Evolutionary conservation across 257 asterid species (phyloP).

Genomic region (Nicotiana sylvestris): DNA sequence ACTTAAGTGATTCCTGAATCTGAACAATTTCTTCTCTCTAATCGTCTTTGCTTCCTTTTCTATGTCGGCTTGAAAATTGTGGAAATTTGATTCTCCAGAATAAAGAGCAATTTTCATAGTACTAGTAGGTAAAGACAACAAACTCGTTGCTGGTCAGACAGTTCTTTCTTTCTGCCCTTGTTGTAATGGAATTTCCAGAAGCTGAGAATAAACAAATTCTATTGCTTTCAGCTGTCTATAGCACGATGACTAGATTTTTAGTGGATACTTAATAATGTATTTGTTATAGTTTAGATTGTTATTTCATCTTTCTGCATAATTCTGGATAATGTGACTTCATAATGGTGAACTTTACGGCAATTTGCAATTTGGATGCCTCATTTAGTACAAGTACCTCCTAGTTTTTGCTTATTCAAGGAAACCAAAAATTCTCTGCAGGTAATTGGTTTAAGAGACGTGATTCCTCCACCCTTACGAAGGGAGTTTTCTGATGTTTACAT

Average conservation of each 20-base stretch:
- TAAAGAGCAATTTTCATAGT: too few species aligned
- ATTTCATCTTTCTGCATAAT: neutral
- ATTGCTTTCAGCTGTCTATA: neutral
- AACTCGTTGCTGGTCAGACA: too few species aligned
- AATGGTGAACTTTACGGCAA: neutral
- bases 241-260: too few species aligned
- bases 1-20: too few species aligned
- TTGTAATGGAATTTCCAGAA: neutral
- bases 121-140: too few species aligned
- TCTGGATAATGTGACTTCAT: neutral
- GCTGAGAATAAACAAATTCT: neutral
- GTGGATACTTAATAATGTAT: neutral
- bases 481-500: slow-evolving; percentile 81
- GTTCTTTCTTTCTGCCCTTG: neutral
- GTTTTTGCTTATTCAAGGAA: neutral
- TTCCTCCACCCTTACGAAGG: slow-evolving; percentile 89
- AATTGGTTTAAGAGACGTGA: slow-evolving; percentile 64
- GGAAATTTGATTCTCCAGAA: too few species aligned
- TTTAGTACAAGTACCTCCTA: neutral
- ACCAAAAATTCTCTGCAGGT: slow-evolving; percentile 44
- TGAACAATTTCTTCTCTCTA: neutral
- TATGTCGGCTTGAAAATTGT: too few species aligned
- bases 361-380: neutral
- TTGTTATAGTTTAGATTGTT: neutral
- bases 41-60: neutral